Conservation (phyloP, 768 basidiomycete genomes). For the Russula compacta region DNA sequence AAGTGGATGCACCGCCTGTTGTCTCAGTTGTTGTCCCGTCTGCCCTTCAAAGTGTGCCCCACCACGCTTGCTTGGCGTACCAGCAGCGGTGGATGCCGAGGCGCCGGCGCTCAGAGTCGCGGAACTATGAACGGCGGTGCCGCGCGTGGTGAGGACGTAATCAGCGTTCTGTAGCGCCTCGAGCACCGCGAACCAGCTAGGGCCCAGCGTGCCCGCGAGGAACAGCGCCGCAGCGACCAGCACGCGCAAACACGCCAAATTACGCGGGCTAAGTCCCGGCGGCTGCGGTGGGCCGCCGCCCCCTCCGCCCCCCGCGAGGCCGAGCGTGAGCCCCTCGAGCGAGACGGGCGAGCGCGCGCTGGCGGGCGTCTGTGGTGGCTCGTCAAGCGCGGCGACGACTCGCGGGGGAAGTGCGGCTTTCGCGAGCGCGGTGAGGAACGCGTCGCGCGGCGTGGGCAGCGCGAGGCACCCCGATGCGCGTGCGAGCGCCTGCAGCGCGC, state of each 20-base stretch:
- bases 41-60: conserved; percentile 10
- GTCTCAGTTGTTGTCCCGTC: conserved; percentile 1
- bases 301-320: conserved; percentile 17
- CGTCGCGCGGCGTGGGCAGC: conserved; percentile 80
- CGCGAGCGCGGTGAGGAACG: conserved; percentile 83
- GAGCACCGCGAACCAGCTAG: conserved; percentile 86
- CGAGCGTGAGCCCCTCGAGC: conserved; percentile 60
- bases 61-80: not conserved
- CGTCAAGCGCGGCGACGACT: conserved; percentile 79
- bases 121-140: conserved; percentile 24
- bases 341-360: conserved; percentile 52
- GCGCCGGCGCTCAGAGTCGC: conserved; percentile 17
- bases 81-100: too few relatives aligned
- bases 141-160: conserved; percentile 68
- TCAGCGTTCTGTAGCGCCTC: conserved; percentile 94
- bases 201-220: conserved; percentile 77
- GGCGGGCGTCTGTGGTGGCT: conserved; percentile 37
- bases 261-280: conserved; percentile 79
- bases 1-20: conserved; percentile 39
- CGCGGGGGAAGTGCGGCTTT: conserved; percentile 87
- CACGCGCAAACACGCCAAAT: conserved; percentile 84
- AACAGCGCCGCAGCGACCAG: conserved; percentile 69
- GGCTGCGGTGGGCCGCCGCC: conserved; percentile 35
- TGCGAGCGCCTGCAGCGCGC: conserved; percentile 75
- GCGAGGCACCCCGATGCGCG: conserved; percentile 86